Evolutionary conservation across 1,139 yeast species (phyloP).

Genomic region (Suhomyces guaymorum): DNA sequence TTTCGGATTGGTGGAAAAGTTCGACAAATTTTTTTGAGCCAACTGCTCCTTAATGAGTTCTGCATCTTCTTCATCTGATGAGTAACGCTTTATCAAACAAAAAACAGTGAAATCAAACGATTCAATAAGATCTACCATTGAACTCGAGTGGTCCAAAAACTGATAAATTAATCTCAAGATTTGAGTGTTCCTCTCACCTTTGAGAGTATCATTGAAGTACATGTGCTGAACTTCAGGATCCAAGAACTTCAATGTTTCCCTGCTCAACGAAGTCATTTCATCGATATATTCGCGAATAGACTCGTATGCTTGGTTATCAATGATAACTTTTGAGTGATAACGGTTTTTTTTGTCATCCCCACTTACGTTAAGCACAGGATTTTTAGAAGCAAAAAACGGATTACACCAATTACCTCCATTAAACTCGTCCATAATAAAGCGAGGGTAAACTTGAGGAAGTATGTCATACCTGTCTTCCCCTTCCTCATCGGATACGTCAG

Average conservation of each 20-base stretch:
- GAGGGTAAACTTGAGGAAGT: constrained; percentile 67
- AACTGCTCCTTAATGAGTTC: constrained; percentile 13
- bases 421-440: constrained; percentile 62
- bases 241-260: constrained; percentile 43
- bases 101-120: constrained; percentile 65
- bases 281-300: constrained; percentile 36
- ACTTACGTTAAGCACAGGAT: constrained; percentile 43
- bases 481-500: constrained; percentile 37
- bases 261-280: constrained; percentile 40
- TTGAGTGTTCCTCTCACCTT: constrained; percentile 54
- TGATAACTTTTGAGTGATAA: constrained; percentile 47
- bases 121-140: constrained; percentile 55
- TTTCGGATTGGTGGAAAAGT: constrained; percentile 6
- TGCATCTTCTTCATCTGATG: constrained; percentile 23
- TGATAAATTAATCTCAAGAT: constrained; percentile 56
- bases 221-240: constrained; percentile 36
- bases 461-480: constrained; percentile 40
- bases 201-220: constrained; percentile 34
- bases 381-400: constrained; percentile 54
- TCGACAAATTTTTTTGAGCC: constrained; percentile 9
- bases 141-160: constrained; percentile 49
- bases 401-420: constrained; percentile 77
- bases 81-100: constrained; percentile 36
- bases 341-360: constrained; percentile 48
- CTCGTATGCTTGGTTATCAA: constrained; percentile 51